Conservation (phyloP, 2,329 filamentous ascomycete genomes). For the Exophiala mesophila region DNA sequence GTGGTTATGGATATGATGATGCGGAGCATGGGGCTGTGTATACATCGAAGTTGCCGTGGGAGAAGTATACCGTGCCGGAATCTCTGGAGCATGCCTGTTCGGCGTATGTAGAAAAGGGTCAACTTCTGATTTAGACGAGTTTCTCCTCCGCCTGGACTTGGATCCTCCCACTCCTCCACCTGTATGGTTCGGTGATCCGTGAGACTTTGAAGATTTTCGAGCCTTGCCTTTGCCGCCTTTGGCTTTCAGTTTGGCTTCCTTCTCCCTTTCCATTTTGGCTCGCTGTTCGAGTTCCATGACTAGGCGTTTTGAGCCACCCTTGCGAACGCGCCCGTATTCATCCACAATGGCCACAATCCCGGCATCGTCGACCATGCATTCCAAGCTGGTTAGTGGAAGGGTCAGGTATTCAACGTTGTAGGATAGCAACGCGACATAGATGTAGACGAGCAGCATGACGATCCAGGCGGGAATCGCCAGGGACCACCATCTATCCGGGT, state of each 20-base stretch:
- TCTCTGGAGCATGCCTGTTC: neutral
- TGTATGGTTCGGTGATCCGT: neutral
- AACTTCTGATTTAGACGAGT: neutral
- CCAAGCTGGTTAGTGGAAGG: constrained; percentile 69
- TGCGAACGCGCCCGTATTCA: constrained; percentile 55
- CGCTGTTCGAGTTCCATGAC: constrained; percentile 16
- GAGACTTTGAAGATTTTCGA: constrained; percentile 8
- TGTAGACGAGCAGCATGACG: constrained; percentile 82
- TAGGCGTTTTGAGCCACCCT: constrained; percentile 36
- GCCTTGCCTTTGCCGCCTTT: constrained; percentile 7
- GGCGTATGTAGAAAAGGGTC: neutral
- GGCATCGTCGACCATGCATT: constrained; percentile 87
- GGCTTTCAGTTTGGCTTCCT: constrained; percentile 31
- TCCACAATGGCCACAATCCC: constrained; percentile 82
- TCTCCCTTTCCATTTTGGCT: constrained; percentile 31
- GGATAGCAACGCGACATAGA: constrained; percentile 83
- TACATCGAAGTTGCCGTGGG: neutral
- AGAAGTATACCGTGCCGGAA: constrained; percentile 1
- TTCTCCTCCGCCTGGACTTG: neutral
- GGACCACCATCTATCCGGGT: constrained; percentile 96
- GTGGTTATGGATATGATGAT: neutral
- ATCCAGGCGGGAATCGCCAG: constrained; percentile 86
- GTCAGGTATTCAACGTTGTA: constrained; percentile 92
- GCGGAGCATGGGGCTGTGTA: neutral
- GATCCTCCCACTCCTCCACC: neutral